Percentiles rank a stretch among this genome's conserved stretches.
These are phyloP conservation scores for Penicillium digitatum DNA, from an alignment of 2,329 filamentous ascomycete species.

Conservation along the genomic window DNA sequence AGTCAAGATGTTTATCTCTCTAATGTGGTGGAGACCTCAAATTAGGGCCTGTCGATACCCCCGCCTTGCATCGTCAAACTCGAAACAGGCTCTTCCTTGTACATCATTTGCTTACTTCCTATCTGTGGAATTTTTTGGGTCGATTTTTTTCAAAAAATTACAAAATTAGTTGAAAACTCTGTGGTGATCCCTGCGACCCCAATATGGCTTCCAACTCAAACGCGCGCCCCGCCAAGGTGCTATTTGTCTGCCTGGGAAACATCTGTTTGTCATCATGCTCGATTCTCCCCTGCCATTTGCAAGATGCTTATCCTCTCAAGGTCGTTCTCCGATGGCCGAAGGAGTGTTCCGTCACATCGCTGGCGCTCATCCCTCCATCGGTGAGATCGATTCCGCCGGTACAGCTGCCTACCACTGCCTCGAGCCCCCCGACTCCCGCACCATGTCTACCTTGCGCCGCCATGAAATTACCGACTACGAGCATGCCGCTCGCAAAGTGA, in stretches of 20 bases:
- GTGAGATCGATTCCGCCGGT: slow-evolving; percentile 78
- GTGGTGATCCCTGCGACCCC: background rate
- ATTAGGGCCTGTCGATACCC: slow-evolving; percentile 11
- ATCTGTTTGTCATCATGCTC: slow-evolving; percentile 59
- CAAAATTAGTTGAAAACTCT: background rate
- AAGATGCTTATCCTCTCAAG: slow-evolving; percentile 30
- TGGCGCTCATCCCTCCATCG: slow-evolving; percentile 57
- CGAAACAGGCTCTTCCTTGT: background rate
- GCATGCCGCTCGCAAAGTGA: slow-evolving; percentile 72
- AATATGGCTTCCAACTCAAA: slow-evolving; percentile 24
- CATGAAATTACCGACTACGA: slow-evolving; percentile 74
- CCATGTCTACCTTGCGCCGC: slow-evolving; percentile 69
- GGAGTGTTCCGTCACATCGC: slow-evolving; percentile 77
- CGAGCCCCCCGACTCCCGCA: slow-evolving; percentile 73
- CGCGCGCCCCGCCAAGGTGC: slow-evolving; percentile 57
- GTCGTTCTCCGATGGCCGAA: slow-evolving; percentile 88
- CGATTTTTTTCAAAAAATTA: too few species aligned
- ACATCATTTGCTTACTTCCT: background rate
- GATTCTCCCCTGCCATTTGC: background rate
- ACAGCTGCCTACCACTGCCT: slow-evolving; percentile 84
- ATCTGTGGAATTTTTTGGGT: too few species aligned
- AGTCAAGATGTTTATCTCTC: background rate
- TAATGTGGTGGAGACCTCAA: background rate
- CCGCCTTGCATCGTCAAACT: background rate
- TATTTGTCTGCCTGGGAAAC: slow-evolving; percentile 96